Percentiles rank a stretch among this genome's conserved stretches.
phyloP scores from a whole-genome alignment of 768 basidiomycete genomes.

The Termitomyces titanicus region DNA sequence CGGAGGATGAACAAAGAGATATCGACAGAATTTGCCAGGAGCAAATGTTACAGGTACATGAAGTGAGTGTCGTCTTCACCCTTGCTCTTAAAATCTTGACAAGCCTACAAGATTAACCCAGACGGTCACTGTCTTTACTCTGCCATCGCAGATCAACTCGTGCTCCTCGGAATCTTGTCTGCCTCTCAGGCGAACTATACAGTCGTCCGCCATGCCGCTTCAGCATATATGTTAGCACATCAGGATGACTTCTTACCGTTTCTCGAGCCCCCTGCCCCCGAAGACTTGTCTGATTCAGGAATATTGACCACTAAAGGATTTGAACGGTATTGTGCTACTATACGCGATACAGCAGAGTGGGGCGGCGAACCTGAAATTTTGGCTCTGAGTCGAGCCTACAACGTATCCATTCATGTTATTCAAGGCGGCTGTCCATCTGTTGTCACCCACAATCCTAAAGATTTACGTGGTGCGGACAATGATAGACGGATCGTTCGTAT shows the following conservation, averaged over 20 bases:
- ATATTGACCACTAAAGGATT: conserved; percentile 69
- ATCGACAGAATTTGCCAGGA: conserved; percentile 66
- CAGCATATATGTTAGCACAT: conserved; percentile 78
- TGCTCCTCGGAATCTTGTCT: conserved; percentile 64
- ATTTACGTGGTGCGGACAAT: conserved; percentile 22
- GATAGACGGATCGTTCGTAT: conserved; percentile 54
- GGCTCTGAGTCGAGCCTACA: conserved; percentile 78
- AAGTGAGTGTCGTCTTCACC: conserved; percentile 38
- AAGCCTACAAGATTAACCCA: conserved; percentile 66
- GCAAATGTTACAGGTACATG: conserved; percentile 58
- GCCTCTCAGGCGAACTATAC: conserved; percentile 55
- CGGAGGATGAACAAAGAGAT: conserved; percentile 60
- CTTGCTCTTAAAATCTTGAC: not conserved
- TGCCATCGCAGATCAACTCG: conserved; percentile 89
- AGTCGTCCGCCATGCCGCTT: conserved; percentile 63
- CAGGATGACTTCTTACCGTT: conserved; percentile 93
- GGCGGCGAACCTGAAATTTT: conserved; percentile 97
- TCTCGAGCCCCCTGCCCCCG: conserved; percentile 69
- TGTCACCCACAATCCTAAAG: conserved; percentile 73
- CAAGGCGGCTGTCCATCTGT: conserved; percentile 79
- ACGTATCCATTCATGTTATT: conserved; percentile 86
- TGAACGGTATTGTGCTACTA: conserved; percentile 68
- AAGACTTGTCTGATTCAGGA: conserved; percentile 66
- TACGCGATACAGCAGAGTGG: conserved; percentile 88
- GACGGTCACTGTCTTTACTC: conserved; percentile 97